These are phyloP conservation scores for Lasiodiplodia sp. DNA, from an alignment of 2,329 filamentous ascomycete genomes.

Conservation along the genomic window DNA sequence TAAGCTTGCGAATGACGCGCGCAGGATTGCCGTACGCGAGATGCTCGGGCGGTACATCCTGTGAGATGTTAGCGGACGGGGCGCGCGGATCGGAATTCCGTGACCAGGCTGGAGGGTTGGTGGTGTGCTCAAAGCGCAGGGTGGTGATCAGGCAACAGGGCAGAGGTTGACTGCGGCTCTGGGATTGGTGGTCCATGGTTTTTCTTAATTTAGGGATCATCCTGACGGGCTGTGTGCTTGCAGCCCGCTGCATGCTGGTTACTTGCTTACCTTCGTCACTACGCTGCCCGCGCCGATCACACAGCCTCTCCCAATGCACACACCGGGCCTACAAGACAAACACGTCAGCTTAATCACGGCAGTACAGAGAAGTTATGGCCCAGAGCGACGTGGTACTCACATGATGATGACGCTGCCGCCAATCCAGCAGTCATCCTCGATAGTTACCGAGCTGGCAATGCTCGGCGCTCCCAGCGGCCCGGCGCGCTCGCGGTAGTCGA, in stretches of 20 bases:
- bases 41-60: slow-evolving; percentile 27
- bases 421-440: slow-evolving; percentile 56
- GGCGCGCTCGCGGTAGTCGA: slow-evolving; percentile 50
- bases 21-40: slow-evolving; percentile 28
- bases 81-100: slow-evolving; percentile 21
- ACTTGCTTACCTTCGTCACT: slow-evolving; percentile 68
- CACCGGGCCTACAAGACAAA: slow-evolving; percentile 60
- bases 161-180: not conserved
- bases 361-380: not conserved
- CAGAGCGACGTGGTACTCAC: not conserved
- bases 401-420: slow-evolving; percentile 64
- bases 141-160: not conserved
- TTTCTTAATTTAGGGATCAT: slow-evolving; percentile 8
- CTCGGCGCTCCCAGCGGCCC: slow-evolving; percentile 27
- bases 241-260: slow-evolving; percentile 6
- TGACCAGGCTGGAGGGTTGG: slow-evolving; percentile 21
- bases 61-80: slow-evolving; percentile 26
- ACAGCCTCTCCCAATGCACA: slow-evolving; percentile 76
- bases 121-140: not conserved
- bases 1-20: slow-evolving; percentile 21
- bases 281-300: slow-evolving; percentile 83
- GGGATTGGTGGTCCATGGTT: slow-evolving; percentile 9
- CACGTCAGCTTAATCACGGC: slow-evolving; percentile 17
- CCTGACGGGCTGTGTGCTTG: slow-evolving; percentile 15
- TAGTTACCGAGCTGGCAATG: slow-evolving; percentile 53